These are phyloP conservation scores for Mucor saturninus DNA, from an alignment of 371 early-diverging fungal species.

Conservation along the genomic window DNA sequence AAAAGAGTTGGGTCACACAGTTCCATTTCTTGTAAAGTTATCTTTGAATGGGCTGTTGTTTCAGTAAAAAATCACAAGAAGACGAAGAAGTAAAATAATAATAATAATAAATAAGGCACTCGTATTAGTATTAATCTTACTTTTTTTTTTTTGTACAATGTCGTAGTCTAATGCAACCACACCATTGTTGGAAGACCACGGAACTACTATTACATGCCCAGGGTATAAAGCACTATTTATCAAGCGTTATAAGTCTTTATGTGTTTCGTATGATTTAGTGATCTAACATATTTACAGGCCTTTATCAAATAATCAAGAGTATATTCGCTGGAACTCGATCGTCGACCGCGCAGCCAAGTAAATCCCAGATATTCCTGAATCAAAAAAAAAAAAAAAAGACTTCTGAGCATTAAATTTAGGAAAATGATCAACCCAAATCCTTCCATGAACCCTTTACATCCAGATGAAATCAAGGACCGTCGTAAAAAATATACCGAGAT, in stretches of 20 bases:
- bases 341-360: slow-evolving; percentile 7
- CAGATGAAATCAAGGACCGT: neutral
- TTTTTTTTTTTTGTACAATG: too few relatives aligned
- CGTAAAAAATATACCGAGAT: neutral
- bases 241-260: neutral
- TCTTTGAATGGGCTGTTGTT: too few relatives aligned
- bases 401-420: neutral
- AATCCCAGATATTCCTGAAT: neutral
- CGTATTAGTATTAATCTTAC: too few relatives aligned
- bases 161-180: neutral
- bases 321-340: slow-evolving; percentile 1
- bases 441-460: neutral
- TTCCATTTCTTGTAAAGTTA: too few relatives aligned
- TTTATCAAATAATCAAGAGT: neutral
- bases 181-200: neutral
- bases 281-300: neutral
- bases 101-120: too few relatives aligned
- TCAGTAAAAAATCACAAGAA: too few relatives aligned
- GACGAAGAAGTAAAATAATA: too few relatives aligned
- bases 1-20: too few relatives aligned
- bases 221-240: neutral
- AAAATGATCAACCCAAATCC: neutral
- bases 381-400: neutral
- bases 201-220: neutral
- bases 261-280: neutral